Evolutionary conservation across 139 green algal genomes (phyloP).

Genomic region (Chlorella vulgaris): DNA sequence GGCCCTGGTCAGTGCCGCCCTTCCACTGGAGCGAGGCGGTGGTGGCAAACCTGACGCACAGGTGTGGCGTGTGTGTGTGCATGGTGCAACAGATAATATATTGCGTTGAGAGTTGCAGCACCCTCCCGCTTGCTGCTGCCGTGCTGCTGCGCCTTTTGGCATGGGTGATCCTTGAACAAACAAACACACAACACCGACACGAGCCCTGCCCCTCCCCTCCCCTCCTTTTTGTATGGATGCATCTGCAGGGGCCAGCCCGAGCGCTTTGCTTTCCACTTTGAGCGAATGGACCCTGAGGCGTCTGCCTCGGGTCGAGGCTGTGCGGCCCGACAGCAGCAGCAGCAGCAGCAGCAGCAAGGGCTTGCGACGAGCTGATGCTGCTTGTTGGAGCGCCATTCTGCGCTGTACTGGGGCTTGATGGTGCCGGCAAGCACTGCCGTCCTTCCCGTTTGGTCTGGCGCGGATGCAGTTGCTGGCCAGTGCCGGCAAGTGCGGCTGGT

Average conservation of each 20-base stretch:
- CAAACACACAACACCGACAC: too few species aligned
- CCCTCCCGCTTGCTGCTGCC: not conserved
- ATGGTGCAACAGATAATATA: not conserved
- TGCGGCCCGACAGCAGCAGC: not conserved
- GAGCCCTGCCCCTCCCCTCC: too few species aligned
- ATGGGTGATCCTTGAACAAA: too few species aligned
- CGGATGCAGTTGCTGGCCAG: too few species aligned
- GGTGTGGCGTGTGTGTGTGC: not conserved
- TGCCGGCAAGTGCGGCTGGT: too few species aligned
- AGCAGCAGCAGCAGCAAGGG: not conserved
- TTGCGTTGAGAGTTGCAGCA: not conserved
- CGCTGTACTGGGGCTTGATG: too few species aligned
- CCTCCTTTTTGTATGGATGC: not conserved
- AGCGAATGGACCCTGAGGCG: slow-evolving; percentile 8
- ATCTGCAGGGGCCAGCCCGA: slow-evolving; percentile 30
- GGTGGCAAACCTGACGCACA: slow-evolving; percentile 13
- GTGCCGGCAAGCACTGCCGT: too few species aligned
- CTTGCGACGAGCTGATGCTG: not conserved
- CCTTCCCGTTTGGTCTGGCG: too few species aligned
- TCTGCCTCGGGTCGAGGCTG: too few species aligned
- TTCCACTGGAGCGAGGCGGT: slow-evolving; percentile 33
- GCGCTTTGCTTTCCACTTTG: slow-evolving; percentile 33
- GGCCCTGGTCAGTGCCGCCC: slow-evolving; percentile 15
- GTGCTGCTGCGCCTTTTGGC: too few species aligned
- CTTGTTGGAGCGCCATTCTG: too few species aligned